phyloP scores from a whole-genome alignment of 1,284 basidiomycete genomes.

The Trichosporon asahii region DNA sequence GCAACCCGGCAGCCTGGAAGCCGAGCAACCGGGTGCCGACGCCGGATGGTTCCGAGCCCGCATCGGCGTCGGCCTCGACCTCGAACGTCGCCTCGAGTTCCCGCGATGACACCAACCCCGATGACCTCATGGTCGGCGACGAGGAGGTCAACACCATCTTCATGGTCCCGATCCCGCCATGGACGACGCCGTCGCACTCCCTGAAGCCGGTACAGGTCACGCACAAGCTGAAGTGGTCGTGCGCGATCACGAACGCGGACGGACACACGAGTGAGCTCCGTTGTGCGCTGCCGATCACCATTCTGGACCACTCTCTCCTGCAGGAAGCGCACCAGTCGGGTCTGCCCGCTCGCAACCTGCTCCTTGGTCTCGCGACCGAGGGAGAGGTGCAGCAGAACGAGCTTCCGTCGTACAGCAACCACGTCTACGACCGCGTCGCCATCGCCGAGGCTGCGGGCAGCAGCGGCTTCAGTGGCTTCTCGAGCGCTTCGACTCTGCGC shows the following conservation, averaged over 20 bases:
- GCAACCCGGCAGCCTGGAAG: not conserved
- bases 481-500: slow-evolving; percentile 10
- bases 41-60: not conserved
- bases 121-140: slow-evolving; percentile 46
- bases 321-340: slow-evolving; percentile 71
- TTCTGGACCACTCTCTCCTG: slow-evolving; percentile 69
- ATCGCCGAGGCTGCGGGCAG: slow-evolving; percentile 61
- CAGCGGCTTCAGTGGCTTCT: slow-evolving; percentile 32
- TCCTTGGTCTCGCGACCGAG: slow-evolving; percentile 57
- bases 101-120: slow-evolving; percentile 19
- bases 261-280: slow-evolving; percentile 85
- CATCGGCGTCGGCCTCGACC: not conserved
- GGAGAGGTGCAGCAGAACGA: slow-evolving; percentile 54
- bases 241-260: slow-evolving; percentile 74
- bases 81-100: slow-evolving; percentile 17
- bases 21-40: slow-evolving; percentile 1
- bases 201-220: slow-evolving; percentile 63
- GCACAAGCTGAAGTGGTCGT: slow-evolving; percentile 61
- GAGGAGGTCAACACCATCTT: slow-evolving; percentile 55
- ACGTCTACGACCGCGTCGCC: slow-evolving; percentile 83
- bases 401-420: slow-evolving; percentile 78
- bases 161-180: slow-evolving; percentile 52
- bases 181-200: slow-evolving; percentile 61
- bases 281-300: slow-evolving; percentile 79
- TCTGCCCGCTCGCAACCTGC: slow-evolving; percentile 65